Conservation (phyloP, 306 rosid genomes). For the Lathyrus sativus region DNA sequence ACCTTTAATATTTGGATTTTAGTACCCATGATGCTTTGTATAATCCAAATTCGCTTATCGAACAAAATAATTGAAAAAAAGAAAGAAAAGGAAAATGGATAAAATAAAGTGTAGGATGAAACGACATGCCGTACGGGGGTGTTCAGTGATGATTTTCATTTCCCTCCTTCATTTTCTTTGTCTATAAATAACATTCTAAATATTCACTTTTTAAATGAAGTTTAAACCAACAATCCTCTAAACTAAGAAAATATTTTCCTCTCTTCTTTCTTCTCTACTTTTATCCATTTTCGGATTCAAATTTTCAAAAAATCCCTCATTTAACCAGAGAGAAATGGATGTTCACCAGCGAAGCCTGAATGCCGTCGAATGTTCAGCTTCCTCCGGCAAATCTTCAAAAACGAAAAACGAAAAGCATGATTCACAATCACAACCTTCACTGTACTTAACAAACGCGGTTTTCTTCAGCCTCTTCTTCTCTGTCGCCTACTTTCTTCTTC, state of each 20-base stretch:
- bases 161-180: background rate
- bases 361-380: background rate
- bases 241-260: background rate
- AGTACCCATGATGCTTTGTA: no score
- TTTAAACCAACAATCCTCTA: background rate
- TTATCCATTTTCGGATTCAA: background rate
- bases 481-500: constrained; percentile 74
- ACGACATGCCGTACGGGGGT: background rate
- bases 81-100: no score
- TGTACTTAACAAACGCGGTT: constrained; percentile 56
- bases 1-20: no score
- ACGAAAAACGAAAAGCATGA: constrained; percentile 27
- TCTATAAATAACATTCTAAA: constrained; percentile 8
- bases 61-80: no score
- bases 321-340: constrained; percentile 48
- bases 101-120: background rate
- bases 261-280: background rate
- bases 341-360: constrained; percentile 53
- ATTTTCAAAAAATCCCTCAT: background rate
- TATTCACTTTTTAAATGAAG: background rate
- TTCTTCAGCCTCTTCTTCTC: constrained; percentile 82
- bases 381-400: constrained; percentile 33
- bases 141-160: background rate
- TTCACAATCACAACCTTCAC: constrained; percentile 17
- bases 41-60: no score